Percentiles rank a stretch among this genome's conserved stretches.
Evolutionary conservation across 2,329 filamentous ascomycete species (phyloP).

Genomic region (Penicillium sp.): DNA sequence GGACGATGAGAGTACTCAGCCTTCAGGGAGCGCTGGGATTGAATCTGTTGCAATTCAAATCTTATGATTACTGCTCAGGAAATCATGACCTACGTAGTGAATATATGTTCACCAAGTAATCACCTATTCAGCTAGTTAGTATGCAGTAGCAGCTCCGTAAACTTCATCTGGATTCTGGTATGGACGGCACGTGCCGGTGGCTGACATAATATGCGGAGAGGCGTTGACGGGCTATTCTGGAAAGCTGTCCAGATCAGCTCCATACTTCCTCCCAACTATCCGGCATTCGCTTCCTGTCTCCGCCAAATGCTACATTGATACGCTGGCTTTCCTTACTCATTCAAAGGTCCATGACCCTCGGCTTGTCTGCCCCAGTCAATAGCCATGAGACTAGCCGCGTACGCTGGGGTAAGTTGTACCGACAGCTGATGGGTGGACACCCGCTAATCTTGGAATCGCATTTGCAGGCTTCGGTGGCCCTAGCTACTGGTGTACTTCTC

Average conservation of each 20-base stretch:
- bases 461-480: constrained; percentile 68
- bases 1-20: neutral
- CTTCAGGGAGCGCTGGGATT: neutral
- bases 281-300: constrained; percentile 8
- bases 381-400: constrained; percentile 50
- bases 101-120: neutral
- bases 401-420: constrained; percentile 48
- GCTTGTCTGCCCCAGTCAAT: constrained; percentile 23
- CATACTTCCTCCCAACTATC: constrained; percentile 12
- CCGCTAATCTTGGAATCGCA: constrained; percentile 13
- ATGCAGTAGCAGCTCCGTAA: too few species aligned
- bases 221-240: constrained; percentile 14
- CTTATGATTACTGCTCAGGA: neutral
- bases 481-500: constrained; percentile 77
- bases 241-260: constrained; percentile 29
- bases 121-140: too few species aligned
- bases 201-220: constrained; percentile 31
- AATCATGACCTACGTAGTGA: neutral
- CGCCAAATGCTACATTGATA: constrained; percentile 12
- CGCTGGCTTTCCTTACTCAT: constrained; percentile 3
- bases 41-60: neutral
- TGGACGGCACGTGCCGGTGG: constrained; percentile 16
- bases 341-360: constrained; percentile 30
- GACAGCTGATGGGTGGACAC: neutral
- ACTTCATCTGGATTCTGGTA: neutral